Evolutionary conservation across 139 green algal species (phyloP), one percentile per base, ranked within the genome.

Genomic region (Auxenochlorella protothecoides): DNA sequence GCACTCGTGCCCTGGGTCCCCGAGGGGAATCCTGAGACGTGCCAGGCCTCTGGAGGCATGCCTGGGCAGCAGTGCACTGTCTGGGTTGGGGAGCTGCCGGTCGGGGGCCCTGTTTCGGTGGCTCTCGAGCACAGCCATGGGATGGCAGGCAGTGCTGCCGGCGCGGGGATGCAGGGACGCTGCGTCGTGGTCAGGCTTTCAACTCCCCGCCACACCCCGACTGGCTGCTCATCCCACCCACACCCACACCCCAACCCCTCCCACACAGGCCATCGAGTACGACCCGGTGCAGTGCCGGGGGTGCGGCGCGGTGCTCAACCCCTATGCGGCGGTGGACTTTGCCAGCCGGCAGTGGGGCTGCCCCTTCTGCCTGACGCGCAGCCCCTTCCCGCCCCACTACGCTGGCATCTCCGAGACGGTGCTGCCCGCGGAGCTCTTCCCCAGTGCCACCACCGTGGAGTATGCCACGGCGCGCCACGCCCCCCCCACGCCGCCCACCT

Each of bases 361-460:
- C 81, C 93, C 94, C 27, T 90, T 99, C 68, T 99, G 94, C 84
- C 87, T 92, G 75, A 85, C 80, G 7, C 87, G 93, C 66, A 98
- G 98, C 84, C 92, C 97, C 75, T 98, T 98, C 78, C 94, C 94
- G 14, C 73, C 92, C 5, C 92, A 98, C 80, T 98, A 99, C 83
- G 68, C 67, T 6, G 11, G 53, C 15, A 72, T 70, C n/a, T 74
- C 74, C 27, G 74, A 96, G 80, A 78, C 76, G 11, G 89, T 89
- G 72, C 84, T 95, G 62, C 93, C 93, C 13, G 92, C 92, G 15
- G 93, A 98, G 84, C 87, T 98, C 57, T 97, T 95, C 81, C 87
- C 88, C 9, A 83, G 88, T 73, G 97, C 92, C 87, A 88, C 78
- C 60, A 98, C 91, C 5, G 90, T 98, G 55, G 94, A 98, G 85